Percentiles rank a stretch among this genome's conserved stretches.
phyloP scores from a whole-genome alignment of 345 rosid species.

The Rhodamnia rubescens region DNA sequence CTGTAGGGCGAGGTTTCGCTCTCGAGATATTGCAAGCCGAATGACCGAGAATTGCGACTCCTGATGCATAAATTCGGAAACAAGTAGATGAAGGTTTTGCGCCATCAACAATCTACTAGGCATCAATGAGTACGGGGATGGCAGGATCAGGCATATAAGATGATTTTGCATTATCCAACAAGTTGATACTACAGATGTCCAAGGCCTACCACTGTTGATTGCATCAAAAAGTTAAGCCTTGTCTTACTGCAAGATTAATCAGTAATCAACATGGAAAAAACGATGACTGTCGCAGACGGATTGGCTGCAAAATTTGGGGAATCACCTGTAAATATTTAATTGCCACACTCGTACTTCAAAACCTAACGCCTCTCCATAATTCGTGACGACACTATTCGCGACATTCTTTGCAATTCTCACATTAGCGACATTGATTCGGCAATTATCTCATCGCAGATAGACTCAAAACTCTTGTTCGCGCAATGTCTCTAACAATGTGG shows the following conservation, averaged over 20 bases:
- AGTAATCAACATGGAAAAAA: background rate
- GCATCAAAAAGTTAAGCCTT: background rate
- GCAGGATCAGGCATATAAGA: background rate
- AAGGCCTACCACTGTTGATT: background rate
- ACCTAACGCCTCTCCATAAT: background rate
- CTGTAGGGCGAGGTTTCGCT: background rate
- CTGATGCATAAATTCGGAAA: no score
- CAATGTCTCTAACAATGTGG: background rate
- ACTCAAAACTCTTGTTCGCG: background rate
- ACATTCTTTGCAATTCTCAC: background rate
- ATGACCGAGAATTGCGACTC: no score
- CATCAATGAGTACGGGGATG: background rate
- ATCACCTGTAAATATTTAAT: background rate
- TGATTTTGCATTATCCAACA: background rate
- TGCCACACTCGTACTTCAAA: background rate
- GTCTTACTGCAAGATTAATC: background rate
- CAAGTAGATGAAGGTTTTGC: background rate
- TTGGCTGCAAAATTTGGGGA: rapidly evolving
- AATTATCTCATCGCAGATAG: background rate
- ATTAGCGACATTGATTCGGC: background rate
- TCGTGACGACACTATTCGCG: background rate
- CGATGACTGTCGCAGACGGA: background rate
- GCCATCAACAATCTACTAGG: background rate
- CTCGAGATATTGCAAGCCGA: background rate
- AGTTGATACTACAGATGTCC: background rate